Percentiles rank a stretch among this genome's conserved stretches.
These are phyloP conservation scores for Rhodomyrtus tomentosa DNA, from an alignment of 345 rosid genomes.

Conservation along the genomic window DNA sequence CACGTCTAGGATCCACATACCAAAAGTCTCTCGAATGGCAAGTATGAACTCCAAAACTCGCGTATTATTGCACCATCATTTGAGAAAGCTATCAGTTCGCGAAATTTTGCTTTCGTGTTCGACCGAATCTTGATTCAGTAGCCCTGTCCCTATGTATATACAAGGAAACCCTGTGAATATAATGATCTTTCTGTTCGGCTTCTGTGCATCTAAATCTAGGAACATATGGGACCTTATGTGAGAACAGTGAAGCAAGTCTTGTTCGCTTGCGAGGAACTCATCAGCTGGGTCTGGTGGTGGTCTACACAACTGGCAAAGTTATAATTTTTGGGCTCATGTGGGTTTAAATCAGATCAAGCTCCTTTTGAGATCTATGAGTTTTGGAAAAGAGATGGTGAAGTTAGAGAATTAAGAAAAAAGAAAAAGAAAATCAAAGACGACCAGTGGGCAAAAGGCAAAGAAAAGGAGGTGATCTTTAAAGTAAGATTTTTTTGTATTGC, in stretches of 20 bases:
- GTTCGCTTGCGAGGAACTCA: neutral
- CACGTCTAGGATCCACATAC: neutral
- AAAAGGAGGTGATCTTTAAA: neutral
- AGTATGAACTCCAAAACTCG: neutral
- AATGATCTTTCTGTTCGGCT: neutral
- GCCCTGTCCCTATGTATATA: neutral
- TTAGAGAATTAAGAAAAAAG: neutral
- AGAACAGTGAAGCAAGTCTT: neutral
- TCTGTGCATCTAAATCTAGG: neutral
- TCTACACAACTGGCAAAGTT: slow-evolving; percentile 8
- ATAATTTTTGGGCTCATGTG: neutral
- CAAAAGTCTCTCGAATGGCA: neutral
- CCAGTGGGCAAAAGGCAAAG: neutral
- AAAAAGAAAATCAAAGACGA: neutral
- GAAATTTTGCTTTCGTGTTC: neutral
- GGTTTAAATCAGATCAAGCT: neutral
- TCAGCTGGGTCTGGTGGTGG: neutral
- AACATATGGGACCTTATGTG: neutral
- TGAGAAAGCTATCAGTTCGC: neutral
- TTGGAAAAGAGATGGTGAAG: neutral
- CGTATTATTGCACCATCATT: neutral
- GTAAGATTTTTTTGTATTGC: neutral
- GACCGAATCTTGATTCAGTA: neutral
- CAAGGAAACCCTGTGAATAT: neutral
- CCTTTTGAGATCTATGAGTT: neutral